These are phyloP conservation scores for Bretziella fagacearum DNA, from an alignment of 2,329 filamentous ascomycete species.

Conservation along the genomic window DNA sequence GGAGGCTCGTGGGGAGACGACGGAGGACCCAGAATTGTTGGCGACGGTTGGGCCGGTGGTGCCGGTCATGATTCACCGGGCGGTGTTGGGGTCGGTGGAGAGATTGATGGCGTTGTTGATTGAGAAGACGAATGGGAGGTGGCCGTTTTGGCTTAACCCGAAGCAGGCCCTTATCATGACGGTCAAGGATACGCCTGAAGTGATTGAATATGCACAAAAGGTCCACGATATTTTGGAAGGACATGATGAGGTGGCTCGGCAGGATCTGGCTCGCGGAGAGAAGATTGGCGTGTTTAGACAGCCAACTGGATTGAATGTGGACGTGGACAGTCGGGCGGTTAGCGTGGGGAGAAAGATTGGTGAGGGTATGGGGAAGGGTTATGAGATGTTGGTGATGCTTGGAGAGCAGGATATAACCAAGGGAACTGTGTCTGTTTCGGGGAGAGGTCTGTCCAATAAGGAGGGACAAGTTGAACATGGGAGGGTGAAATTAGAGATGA, in stretches of 20 bases:
- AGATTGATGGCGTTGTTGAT: conserved; percentile 72
- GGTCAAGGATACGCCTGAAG: conserved; percentile 42
- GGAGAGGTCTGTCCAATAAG: conserved; percentile 20
- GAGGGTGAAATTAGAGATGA: conserved; percentile 24
- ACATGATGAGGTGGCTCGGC: conserved; percentile 19
- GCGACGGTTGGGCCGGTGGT: conserved; percentile 39
- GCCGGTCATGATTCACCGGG: conserved; percentile 71
- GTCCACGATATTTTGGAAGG: conserved; percentile 31
- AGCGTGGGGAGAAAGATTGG: conserved; percentile 51
- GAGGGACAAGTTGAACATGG: conserved; percentile 9
- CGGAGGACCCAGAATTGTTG: conserved; percentile 30
- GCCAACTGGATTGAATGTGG: conserved; percentile 48
- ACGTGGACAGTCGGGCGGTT: conserved; percentile 48
- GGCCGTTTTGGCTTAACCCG: conserved; percentile 81
- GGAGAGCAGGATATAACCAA: conserved; percentile 48
- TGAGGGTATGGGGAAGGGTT: conserved; percentile 54
- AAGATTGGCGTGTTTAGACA: conserved; percentile 26
- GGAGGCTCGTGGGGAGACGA: conserved; percentile 36
- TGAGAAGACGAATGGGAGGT: conserved; percentile 63
- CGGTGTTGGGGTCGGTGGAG: conserved; percentile 70
- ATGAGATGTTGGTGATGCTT: conserved; percentile 56
- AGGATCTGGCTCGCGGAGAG: conserved; percentile 15
- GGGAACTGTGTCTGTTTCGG: conserved; percentile 36
- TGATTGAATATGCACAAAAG: conserved; percentile 32
- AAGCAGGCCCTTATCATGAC: conserved; percentile 60